phyloP scores from a whole-genome alignment of 768 basidiomycete genomes.

The Lactarius sanguifluus region DNA sequence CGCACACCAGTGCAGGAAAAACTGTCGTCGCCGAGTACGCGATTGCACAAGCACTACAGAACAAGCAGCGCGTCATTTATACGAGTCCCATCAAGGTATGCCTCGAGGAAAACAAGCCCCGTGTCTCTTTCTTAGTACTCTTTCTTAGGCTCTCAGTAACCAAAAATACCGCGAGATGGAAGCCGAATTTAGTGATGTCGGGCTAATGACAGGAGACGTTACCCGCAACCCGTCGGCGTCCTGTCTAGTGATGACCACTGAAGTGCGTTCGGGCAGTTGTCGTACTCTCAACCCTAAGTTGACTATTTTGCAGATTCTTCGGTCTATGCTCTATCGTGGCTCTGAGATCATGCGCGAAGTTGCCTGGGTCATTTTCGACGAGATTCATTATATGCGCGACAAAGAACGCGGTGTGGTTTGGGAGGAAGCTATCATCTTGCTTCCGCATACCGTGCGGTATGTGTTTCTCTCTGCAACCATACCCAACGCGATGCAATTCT shows the following conservation, averaged over 20 bases:
- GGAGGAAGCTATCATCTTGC: constrained; percentile 98
- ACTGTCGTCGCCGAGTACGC: constrained; percentile 99
- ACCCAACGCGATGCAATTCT: constrained; percentile 99
- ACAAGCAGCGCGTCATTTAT: constrained; percentile 96
- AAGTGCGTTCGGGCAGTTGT: constrained; percentile 51
- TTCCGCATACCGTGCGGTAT: constrained; percentile 94
- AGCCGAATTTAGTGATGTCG: constrained; percentile 96
- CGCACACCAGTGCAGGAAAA: constrained; percentile 98
- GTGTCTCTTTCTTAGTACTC: constrained; percentile 22
- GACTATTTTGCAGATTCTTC: constrained; percentile 68
- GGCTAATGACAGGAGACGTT: constrained; percentile 98
- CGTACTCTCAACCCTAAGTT: background rate
- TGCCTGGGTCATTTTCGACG: constrained; percentile 99
- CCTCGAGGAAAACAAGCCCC: constrained; percentile 29
- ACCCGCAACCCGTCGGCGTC: constrained; percentile 97
- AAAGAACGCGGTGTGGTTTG: constrained; percentile 99
- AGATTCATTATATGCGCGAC: constrained; percentile 99
- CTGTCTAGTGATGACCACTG: constrained; percentile 99
- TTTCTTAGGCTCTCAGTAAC: constrained; percentile 85
- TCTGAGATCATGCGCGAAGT: constrained; percentile 99
- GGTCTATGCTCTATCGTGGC: constrained; percentile 98
- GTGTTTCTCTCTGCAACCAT: constrained; percentile 99
- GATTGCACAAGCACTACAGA: constrained; percentile 92
- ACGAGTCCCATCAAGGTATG: constrained; percentile 98
- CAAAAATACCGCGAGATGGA: constrained; percentile 99